Evolutionary conservation across 140 eudicot species (phyloP).

Genomic region (Cichorium intybus): DNA sequence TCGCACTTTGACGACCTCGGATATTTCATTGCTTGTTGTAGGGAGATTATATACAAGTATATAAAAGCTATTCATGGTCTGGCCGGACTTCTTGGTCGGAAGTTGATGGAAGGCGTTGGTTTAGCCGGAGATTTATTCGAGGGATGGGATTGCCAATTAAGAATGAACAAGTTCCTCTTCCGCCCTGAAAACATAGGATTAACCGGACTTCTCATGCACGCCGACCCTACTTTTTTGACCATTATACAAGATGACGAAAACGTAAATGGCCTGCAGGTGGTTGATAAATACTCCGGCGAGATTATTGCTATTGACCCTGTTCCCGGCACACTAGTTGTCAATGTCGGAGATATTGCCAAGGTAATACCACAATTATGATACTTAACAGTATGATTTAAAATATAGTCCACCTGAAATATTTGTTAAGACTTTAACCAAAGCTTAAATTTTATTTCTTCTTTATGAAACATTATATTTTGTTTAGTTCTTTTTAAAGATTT

Average conservation of each 20-base stretch:
- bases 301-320: conserved; percentile 31
- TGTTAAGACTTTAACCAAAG: too few relatives aligned
- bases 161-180: conserved; percentile 38
- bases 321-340: conserved; percentile 37
- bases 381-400: too few relatives aligned
- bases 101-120: conserved; percentile 21
- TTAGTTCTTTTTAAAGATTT: too few relatives aligned
- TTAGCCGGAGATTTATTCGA: conserved; percentile 26
- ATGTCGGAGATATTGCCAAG: conserved; percentile 43
- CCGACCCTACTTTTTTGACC: conserved; percentile 41
- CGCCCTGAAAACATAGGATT: conserved; percentile 30
- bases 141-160: conserved; percentile 35
- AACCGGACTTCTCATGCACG: conserved; percentile 30
- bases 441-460: too few relatives aligned
- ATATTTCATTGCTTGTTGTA: background rate
- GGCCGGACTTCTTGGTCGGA: conserved; percentile 27
- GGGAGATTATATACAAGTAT: conserved; percentile 28
- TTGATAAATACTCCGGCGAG: conserved; percentile 27
- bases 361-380: conserved; percentile 3
- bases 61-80: conserved; percentile 23
- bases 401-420: too few relatives aligned
- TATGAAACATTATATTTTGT: too few relatives aligned
- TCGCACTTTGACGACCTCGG: too few relatives aligned
- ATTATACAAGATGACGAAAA: conserved; percentile 42
- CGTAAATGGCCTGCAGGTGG: conserved; percentile 37